phyloP scores from a whole-genome alignment of 106 monocot species.

The Triglochin maritima region DNA sequence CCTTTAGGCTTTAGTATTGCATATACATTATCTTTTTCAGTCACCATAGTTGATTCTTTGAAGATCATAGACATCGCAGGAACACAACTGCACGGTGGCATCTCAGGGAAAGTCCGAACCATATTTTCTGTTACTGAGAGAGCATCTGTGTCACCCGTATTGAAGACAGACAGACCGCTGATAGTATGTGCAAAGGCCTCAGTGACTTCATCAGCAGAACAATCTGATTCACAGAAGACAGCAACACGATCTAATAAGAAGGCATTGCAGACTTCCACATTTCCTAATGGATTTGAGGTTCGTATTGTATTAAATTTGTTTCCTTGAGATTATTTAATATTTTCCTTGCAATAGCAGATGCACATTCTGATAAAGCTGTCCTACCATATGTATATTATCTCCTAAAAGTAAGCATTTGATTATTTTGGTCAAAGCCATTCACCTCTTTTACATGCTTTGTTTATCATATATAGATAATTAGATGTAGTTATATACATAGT shows the following conservation, averaged over 20 bases:
- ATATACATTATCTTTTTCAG: too few relatives aligned
- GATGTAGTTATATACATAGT: not conserved
- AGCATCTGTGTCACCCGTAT: not conserved
- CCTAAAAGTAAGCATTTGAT: not conserved
- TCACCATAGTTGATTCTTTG: too few relatives aligned
- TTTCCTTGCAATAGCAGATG: not conserved
- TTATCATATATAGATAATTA: not conserved
- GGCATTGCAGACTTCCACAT: not conserved
- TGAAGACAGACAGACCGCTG: not conserved
- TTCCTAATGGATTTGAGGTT: constrained; percentile 7
- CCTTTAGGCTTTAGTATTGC: too few relatives aligned
- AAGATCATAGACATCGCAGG: not conserved
- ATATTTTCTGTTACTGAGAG: not conserved
- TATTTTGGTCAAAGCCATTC: too few relatives aligned
- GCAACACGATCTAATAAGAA: not conserved
- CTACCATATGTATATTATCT: not conserved
- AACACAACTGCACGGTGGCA: not conserved
- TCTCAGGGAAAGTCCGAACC: not conserved
- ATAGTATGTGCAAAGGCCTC: constrained; percentile 1
- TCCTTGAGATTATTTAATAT: not conserved
- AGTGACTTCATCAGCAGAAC: not conserved
- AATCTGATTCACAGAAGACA: not conserved
- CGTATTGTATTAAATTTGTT: not conserved
- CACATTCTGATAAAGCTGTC: not conserved
- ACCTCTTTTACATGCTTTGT: not conserved